These are phyloP conservation scores for Claviceps sp. DNA, from an alignment of 2,329 filamentous ascomycete genomes.

Conservation along the genomic window DNA sequence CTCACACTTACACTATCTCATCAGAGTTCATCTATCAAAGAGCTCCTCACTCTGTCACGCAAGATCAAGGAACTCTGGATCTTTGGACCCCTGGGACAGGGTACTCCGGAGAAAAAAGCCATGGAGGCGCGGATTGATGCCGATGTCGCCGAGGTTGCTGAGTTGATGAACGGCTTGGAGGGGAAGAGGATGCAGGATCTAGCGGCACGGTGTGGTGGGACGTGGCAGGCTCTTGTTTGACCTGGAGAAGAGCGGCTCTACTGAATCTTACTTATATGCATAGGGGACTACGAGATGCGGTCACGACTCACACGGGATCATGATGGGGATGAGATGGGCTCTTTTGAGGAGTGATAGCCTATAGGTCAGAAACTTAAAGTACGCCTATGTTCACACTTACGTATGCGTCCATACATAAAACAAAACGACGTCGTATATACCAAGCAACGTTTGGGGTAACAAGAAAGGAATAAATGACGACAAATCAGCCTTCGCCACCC, in stretches of 20 bases:
- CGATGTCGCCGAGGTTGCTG: constrained; percentile 22
- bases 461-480: too few species aligned
- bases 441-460: too few species aligned
- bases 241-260: constrained; percentile 1
- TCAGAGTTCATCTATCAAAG: constrained; percentile 30
- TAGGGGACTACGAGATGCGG: too few species aligned
- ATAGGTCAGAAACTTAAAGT: too few species aligned
- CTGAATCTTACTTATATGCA: too few species aligned
- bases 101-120: constrained; percentile 20
- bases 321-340: too few species aligned
- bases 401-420: background rate
- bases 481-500: constrained; percentile 25
- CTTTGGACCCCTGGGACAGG: constrained; percentile 27
- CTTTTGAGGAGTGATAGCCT: too few species aligned
- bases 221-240: constrained; percentile 20
- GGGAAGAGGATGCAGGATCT: constrained; percentile 19
- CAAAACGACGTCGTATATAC: background rate
- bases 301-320: too few species aligned
- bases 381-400: too few species aligned
- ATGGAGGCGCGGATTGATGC: constrained; percentile 24
- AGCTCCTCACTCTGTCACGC: constrained; percentile 29
- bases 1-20: too few species aligned
- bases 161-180: constrained; percentile 23
- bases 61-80: constrained; percentile 34
- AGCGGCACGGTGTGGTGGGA: constrained; percentile 22